Conservation (phyloP, 345 rosid genomes). For the Garcia nutans region DNA sequence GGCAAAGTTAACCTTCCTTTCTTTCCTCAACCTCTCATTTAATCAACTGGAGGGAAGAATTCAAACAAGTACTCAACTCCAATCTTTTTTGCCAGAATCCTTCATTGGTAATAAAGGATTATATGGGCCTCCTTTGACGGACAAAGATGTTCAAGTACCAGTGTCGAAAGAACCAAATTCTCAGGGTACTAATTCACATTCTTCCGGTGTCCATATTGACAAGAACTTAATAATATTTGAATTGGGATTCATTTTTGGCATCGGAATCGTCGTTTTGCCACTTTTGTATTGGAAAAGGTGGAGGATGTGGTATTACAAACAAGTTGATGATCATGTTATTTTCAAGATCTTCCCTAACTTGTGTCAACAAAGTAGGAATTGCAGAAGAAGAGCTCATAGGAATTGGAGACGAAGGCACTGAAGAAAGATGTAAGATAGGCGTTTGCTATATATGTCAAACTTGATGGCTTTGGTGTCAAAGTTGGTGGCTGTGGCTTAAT, state of each 20-base stretch:
- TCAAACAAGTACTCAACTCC: constrained; percentile 13
- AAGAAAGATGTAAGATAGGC: not conserved
- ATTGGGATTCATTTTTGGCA: constrained; percentile 5
- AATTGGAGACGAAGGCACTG: not conserved
- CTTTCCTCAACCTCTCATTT: constrained; percentile 21
- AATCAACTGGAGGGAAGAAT: constrained; percentile 10
- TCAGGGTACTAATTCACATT: too few relatives aligned
- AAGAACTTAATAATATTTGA: not conserved
- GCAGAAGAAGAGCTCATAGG: too few relatives aligned
- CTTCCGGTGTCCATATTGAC: too few relatives aligned
- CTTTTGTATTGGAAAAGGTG: not conserved
- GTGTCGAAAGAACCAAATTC: too few relatives aligned
- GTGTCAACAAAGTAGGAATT: not conserved
- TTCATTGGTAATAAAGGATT: constrained; percentile 14
- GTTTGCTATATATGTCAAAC: not conserved
- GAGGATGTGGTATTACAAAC: constrained; percentile 8
- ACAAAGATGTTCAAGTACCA: too few relatives aligned
- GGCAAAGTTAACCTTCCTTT: constrained; percentile 15
- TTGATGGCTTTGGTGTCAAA: too few relatives aligned
- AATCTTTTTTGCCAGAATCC: constrained; percentile 2
- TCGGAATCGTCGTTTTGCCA: not conserved
- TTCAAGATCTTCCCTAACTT: constrained; percentile 6
- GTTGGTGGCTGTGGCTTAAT: too few relatives aligned
- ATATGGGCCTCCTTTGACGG: constrained; percentile 5
- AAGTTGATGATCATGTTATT: not conserved